Base-by-base conservation (phyloP, 768 basidiomycete genomes). In the Boletus vermiculosoides region DNA sequence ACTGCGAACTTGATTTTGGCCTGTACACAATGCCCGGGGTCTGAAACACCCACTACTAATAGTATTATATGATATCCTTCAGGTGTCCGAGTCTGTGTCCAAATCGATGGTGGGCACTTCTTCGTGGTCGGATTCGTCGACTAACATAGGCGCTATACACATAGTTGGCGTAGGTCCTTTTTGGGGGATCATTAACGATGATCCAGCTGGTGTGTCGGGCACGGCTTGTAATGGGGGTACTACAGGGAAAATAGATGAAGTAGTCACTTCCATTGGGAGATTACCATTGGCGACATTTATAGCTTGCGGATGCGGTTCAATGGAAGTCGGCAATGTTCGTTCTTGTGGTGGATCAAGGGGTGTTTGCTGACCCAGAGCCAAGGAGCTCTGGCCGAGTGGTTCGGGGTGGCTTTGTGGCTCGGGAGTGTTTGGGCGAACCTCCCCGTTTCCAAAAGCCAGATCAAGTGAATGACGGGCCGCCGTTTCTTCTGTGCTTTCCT, bases 81-180 rank as follows among this genome's bases (percentile, higher is more conserved):
- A 72, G 33, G 39, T 49, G 41, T 92, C 92, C 5, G 90, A 88
- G 70, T 93, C 91, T 1, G 91, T 92, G 40, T 80, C 84, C 76
- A 91, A 75, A 67, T 92, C 81, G 37, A 94, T 92, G 12, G 77
- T 65, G 3, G 92, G 92, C 77, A 94, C 85, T 58, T 86, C 86
- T 59, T 89, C 87, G n/a, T 80, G 80, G 15, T 90, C 87, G 4
- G 84, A 76, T n/a, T 76, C 74, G n/a, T 71, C 71, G 44, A 66
- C 50, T 28, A 46, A 22, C 63, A 67, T 65, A 12, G 61, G 50
- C 9, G 49, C 54, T 36, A 31, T 23, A 9, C 37, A 34, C 33
- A 40, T 23, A 23, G 28, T 55, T 31, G 54, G 22, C 20, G 12
- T 25, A 41, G 59, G 52, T 22, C 11, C 39, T 51, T 62, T 57